These are phyloP conservation scores for Bipolaris cookei DNA, from an alignment of 2,329 filamentous ascomycete species.

Conservation along the genomic window DNA sequence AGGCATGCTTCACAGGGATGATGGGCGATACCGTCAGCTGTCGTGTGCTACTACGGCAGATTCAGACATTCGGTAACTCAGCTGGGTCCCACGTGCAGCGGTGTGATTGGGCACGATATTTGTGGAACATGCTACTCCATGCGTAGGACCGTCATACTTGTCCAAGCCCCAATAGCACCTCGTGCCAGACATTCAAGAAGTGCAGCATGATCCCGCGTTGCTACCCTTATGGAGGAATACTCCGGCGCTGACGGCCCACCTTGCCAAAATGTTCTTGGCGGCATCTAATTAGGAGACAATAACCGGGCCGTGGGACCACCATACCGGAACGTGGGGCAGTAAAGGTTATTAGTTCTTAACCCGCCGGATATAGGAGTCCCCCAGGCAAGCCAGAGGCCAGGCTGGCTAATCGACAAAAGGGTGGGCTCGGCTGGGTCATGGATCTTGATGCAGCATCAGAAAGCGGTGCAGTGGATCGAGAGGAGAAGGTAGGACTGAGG, in stretches of 20 bases:
- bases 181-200: not conserved
- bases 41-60: not conserved
- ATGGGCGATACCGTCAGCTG: not conserved
- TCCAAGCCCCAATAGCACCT: not conserved
- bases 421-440: not conserved
- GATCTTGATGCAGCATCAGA: not conserved
- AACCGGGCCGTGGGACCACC: not conserved
- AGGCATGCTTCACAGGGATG: not conserved
- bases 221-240: not conserved
- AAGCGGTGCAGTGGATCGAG: not conserved
- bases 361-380: not conserved
- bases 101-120: not conserved
- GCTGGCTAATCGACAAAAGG: not conserved
- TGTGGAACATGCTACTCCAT: not conserved
- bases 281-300: not conserved
- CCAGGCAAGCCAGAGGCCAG: not conserved
- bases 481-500: not conserved
- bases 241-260: not conserved
- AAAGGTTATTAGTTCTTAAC: not conserved
- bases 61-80: not conserved
- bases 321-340: not conserved
- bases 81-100: not conserved
- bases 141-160: not conserved
- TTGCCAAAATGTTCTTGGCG: not conserved
- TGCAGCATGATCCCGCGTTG: not conserved